Base-by-base conservation (phyloP, 2,329 filamentous ascomycete species). In the Fragosphaeria purpurea region DNA sequence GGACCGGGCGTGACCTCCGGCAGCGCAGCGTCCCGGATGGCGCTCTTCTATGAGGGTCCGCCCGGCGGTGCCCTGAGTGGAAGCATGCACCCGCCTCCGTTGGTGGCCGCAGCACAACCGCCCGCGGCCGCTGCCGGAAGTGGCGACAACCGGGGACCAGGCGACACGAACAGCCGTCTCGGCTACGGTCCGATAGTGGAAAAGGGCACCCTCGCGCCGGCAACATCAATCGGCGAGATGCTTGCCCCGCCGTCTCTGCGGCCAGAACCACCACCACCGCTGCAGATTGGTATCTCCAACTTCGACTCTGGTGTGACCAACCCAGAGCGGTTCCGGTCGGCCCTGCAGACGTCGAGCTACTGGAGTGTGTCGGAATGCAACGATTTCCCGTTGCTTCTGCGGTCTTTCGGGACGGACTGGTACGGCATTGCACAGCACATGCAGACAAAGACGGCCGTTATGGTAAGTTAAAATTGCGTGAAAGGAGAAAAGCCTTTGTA, bases 311-410 rank as follows among this genome's bases (percentile, higher is more conserved):
- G 66, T 3, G 70, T 71, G 53, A 59, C 63, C 31, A 50, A 65
- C 11, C 67, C 67, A 40, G 63, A 67, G 38, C 74, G 76, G 42
- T 59, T 55, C 32, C 77, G 76, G 52, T 65, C 68, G 8, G 72
- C 72, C 30, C 69, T 69, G 50, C 81, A 83, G 56, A 80, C 84
- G 11, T 88, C 85, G 1, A 91, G 86, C 65, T 93, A 93, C 64
- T 93, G 87, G 87, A 91, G 86, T 60, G 86, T 91, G 30, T 85
- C 84, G 1, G 87, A 93, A 67, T 76, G 84, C 50, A 84, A 76
- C 44, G 86, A 90, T 60, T 93, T 93, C 65, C 82, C 83, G 38
- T 77, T 75, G 50, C 74, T 88, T 52, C 72, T 93, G 44, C 76
- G 74, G 47, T 77, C 87, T 50, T 91, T 88, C 67, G 87, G 87